These are phyloP conservation scores for Euclidium syriacum DNA, from an alignment of 345 rosid species.

Conservation along the genomic window DNA sequence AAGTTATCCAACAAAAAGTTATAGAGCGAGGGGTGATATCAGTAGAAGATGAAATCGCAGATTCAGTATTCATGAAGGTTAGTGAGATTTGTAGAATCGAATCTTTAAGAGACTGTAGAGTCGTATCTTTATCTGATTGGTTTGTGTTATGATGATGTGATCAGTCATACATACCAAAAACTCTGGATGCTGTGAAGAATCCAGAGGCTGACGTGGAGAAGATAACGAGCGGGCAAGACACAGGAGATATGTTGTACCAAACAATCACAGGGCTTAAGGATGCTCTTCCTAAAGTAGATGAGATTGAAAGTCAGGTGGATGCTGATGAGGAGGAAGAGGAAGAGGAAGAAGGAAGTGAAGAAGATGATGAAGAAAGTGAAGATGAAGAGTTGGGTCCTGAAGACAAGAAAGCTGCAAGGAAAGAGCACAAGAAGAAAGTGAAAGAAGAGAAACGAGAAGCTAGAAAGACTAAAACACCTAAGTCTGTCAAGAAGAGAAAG, in stretches of 20 bases:
- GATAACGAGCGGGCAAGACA: slow-evolving; percentile 72
- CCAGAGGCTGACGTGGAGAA: slow-evolving; percentile 71
- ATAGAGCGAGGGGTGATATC: slow-evolving; percentile 61
- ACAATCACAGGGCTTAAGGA: slow-evolving; percentile 83
- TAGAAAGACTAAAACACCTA: slow-evolving; percentile 79
- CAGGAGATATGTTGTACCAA: slow-evolving; percentile 64
- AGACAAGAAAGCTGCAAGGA: slow-evolving; percentile 80
- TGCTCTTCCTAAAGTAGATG: slow-evolving; percentile 46
- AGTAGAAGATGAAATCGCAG: slow-evolving; percentile 86
- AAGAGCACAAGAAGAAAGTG: slow-evolving; percentile 94
- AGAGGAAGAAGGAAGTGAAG: slow-evolving; percentile 33
- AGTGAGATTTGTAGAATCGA: too few species aligned
- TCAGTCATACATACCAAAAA: slow-evolving; percentile 82
- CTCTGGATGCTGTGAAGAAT: slow-evolving; percentile 69
- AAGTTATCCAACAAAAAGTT: slow-evolving; percentile 74
- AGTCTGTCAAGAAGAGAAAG: slow-evolving; percentile 85
- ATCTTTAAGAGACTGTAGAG: too few species aligned
- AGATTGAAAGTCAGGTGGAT: slow-evolving; percentile 18
- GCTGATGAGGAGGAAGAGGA: slow-evolving; percentile 20
- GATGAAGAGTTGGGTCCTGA: slow-evolving; percentile 37
- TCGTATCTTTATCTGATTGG: not conserved
- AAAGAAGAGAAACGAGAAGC: slow-evolving; percentile 93
- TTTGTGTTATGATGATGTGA: slow-evolving; percentile 4
- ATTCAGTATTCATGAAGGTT: slow-evolving; percentile 90
- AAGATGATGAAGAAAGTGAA: slow-evolving; percentile 39